phyloP scores from a whole-genome alignment of 371 early-diverging fungal genomes.

The Umbelopsis sp. region DNA sequence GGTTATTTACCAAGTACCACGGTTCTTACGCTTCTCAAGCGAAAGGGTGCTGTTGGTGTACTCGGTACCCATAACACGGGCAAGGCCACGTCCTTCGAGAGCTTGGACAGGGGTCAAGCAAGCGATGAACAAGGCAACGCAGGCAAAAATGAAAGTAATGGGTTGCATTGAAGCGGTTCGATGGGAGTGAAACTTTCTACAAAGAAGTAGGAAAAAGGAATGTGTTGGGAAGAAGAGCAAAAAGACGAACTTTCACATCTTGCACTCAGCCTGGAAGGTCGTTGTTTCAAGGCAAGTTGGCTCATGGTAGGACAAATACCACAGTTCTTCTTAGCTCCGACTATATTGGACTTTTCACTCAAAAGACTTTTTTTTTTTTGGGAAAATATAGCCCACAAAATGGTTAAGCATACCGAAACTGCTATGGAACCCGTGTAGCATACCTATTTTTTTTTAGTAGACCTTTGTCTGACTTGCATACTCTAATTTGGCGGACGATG shows the following conservation, averaged over 20 bases:
- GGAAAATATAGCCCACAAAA: too few relatives aligned
- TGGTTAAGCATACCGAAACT: neutral
- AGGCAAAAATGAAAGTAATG: constrained; percentile 18
- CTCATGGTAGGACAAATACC: constrained; percentile 19
- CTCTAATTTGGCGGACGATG: too few relatives aligned
- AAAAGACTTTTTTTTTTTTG: neutral
- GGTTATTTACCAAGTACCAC: constrained; percentile 28
- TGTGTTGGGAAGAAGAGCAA: constrained; percentile 23
- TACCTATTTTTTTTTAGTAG: neutral
- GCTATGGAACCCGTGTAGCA: neutral
- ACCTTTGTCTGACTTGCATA: too few relatives aligned
- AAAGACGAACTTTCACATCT: neutral
- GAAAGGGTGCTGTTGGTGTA: constrained; percentile 26
- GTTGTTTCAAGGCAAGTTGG: constrained; percentile 17
- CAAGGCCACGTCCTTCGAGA: constrained; percentile 28
- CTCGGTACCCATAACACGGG: constrained; percentile 35
- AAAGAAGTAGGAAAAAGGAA: constrained; percentile 48
- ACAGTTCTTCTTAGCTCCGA: constrained; percentile 3
- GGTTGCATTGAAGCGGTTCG: constrained; percentile 15
- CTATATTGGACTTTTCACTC: neutral
- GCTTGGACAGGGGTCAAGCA: constrained; percentile 6
- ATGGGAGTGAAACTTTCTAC: constrained; percentile 31
- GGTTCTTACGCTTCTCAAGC: constrained; percentile 35
- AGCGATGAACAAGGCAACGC: neutral
- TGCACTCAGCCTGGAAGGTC: neutral